These are phyloP conservation scores for Diplodia mutila DNA, from an alignment of 2,329 filamentous ascomycete species.

Conservation along the genomic window DNA sequence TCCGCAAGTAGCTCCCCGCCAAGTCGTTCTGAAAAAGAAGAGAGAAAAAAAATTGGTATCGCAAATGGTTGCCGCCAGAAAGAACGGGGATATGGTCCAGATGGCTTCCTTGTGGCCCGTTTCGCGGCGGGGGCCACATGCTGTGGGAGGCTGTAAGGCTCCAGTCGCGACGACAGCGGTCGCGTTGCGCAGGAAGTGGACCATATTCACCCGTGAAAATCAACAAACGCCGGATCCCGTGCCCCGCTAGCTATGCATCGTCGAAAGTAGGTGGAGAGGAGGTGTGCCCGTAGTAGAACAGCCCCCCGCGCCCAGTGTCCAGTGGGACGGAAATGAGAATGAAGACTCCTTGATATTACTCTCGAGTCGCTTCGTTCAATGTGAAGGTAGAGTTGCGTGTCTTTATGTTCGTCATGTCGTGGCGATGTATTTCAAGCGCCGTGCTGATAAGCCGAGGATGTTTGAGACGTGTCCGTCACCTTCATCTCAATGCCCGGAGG, in stretches of 20 bases:
- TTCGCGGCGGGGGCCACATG: no score
- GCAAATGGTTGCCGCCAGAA: neutral
- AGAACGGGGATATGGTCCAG: neutral
- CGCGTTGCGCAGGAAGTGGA: neutral
- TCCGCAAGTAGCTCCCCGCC: neutral
- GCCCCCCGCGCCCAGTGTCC: neutral
- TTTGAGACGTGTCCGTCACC: neutral
- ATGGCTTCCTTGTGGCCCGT: neutral
- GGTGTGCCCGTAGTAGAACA: neutral
- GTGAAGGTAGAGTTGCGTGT: neutral
- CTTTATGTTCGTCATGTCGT: constrained; percentile 9
- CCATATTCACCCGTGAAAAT: neutral
- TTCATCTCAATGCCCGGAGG: constrained; percentile 39
- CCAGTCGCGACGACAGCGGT: neutral
- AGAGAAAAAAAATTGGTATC: neutral
- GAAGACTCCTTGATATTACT: neutral
- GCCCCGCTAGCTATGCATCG: constrained; percentile 17
- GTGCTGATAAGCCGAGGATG: neutral
- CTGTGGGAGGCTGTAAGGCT: neutral
- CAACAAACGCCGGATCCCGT: constrained; percentile 14
- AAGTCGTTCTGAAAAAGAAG: no score
- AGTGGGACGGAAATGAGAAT: neutral
- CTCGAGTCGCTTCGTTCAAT: neutral
- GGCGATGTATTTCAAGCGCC: constrained; percentile 8
- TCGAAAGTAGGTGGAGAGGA: neutral